Evolutionary conservation across 2,329 filamentous ascomycete species (phyloP).

Genomic region (Shiraia bambusicola): DNA sequence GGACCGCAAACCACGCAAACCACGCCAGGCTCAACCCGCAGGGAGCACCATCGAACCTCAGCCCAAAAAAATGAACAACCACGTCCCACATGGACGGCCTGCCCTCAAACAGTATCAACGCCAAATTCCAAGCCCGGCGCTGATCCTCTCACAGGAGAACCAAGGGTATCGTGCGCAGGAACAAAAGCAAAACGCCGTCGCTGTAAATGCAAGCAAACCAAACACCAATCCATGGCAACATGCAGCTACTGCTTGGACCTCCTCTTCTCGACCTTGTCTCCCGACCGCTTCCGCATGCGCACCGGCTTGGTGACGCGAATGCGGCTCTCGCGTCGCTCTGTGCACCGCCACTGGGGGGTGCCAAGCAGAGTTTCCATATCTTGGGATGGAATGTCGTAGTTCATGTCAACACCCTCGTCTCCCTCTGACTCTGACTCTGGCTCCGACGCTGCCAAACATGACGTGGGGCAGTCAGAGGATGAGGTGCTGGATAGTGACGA

Average conservation of each 20-base stretch:
- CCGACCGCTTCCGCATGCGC: constrained; percentile 36
- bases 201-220: constrained; percentile 26
- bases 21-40: constrained; percentile 39
- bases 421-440: no score
- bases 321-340: constrained; percentile 27
- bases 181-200: constrained; percentile 33
- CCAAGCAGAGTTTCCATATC: constrained; percentile 16
- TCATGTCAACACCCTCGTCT: constrained; percentile 39
- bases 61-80: not conserved
- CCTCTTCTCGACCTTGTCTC: constrained; percentile 19
- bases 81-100: not conserved
- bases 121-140: constrained; percentile 5
- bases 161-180: constrained; percentile 32
- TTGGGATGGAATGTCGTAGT: constrained; percentile 23
- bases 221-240: constrained; percentile 5
- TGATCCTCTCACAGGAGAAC: constrained; percentile 8
- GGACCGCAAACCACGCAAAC: constrained; percentile 1
- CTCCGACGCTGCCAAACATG: not conserved
- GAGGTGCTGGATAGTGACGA: constrained; percentile 9
- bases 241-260: constrained; percentile 17
- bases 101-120: not conserved
- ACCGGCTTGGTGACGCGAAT: constrained; percentile 33
- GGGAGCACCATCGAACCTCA: constrained; percentile 27
- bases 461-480: constrained; percentile 10
- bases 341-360: constrained; percentile 28